Percentiles rank a stretch among this genome's conserved stretches.
Conservation (phyloP, 2,329 filamentous ascomycete species). For the Huntiella omanensis region DNA sequence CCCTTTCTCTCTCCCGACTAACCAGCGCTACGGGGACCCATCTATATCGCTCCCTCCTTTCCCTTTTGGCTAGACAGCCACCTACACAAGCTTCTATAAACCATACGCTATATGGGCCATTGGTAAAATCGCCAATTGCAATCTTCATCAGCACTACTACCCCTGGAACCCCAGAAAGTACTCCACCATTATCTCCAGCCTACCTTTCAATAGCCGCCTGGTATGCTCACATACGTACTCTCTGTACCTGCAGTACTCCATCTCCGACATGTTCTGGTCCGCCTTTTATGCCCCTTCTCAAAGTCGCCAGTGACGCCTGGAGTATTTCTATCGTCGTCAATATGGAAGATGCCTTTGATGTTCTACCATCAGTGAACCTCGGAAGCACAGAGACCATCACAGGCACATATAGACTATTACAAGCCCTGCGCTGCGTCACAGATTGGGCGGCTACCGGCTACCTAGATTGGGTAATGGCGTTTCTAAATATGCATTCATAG, state of each 20-base stretch:
- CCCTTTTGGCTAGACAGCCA: neutral
- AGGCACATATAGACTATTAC: constrained; percentile 8
- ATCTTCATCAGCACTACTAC: constrained; percentile 4
- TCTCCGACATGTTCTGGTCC: constrained; percentile 5
- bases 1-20: constrained; percentile 4
- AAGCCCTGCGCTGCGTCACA: constrained; percentile 3
- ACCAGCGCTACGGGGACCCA: constrained; percentile 2
- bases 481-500: constrained; percentile 5
- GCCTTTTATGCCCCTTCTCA: constrained; percentile 7
- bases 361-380: constrained; percentile 7
- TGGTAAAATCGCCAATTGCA: constrained; percentile 7
- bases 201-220: constrained; percentile 3
- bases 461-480: constrained; percentile 8
- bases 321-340: constrained; percentile 9
- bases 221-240: constrained; percentile 5
- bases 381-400: constrained; percentile 9
- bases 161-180: neutral
- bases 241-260: constrained; percentile 8
- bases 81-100: constrained; percentile 4
- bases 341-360: constrained; percentile 7
- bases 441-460: constrained; percentile 8
- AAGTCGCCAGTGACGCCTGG: constrained; percentile 8
- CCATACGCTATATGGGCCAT: constrained; percentile 8
- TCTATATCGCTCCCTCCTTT: constrained; percentile 6
- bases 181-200: constrained; percentile 3